These are phyloP conservation scores for Alternaria consortialis DNA, from an alignment of 2,329 filamentous ascomycete genomes.

Conservation along the genomic window DNA sequence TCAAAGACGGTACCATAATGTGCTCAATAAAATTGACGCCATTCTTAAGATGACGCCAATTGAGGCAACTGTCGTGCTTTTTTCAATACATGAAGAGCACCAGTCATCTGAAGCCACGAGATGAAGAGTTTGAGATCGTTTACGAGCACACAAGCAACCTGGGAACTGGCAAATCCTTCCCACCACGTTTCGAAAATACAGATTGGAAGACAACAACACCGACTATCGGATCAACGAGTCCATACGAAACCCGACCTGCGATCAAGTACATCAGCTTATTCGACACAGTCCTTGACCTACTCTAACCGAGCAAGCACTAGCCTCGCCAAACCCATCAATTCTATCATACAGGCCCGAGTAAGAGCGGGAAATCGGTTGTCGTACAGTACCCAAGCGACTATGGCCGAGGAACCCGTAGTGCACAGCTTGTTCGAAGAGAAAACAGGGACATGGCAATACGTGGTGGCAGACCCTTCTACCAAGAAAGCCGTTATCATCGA, in stretches of 20 bases:
- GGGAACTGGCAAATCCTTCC: not conserved
- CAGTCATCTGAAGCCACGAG: not conserved
- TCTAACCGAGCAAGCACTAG: not conserved
- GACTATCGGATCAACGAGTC: not conserved
- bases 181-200: not conserved
- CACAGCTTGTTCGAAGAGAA: constrained; percentile 47
- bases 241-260: not conserved
- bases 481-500: constrained; percentile 66
- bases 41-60: not conserved
- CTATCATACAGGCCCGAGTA: not conserved
- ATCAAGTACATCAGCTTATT: not conserved
- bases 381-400: not conserved
- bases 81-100: not conserved
- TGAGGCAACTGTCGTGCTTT: not conserved
- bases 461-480: constrained; percentile 65
- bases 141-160: not conserved
- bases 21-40: not conserved
- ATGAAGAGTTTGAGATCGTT: not conserved
- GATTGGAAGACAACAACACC: not conserved
- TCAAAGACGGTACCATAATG: not conserved
- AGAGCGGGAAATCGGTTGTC: not conserved
- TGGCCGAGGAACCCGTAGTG: constrained; percentile 20
- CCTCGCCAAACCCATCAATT: not conserved
- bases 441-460: constrained; percentile 68
- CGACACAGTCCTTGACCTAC: not conserved